Evolutionary conservation across 768 basidiomycete genomes (phyloP).

Genomic region (Fistulinella prunicolor): DNA sequence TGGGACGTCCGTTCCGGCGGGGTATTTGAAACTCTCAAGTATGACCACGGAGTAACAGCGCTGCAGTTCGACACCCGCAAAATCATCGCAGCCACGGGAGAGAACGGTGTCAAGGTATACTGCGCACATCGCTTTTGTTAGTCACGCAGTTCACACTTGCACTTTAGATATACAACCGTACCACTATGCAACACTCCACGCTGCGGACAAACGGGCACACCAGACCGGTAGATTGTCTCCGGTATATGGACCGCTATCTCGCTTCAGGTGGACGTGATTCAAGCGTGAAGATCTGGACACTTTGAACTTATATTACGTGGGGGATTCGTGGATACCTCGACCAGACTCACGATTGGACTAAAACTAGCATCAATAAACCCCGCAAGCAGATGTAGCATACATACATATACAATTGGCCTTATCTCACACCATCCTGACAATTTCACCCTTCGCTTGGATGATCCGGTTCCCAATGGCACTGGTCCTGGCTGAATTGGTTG

Average conservation of each 20-base stretch:
- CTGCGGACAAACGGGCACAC: constrained; percentile 91
- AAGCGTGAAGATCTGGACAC: constrained; percentile 87
- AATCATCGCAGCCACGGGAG: constrained; percentile 87
- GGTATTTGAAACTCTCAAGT: constrained; percentile 84
- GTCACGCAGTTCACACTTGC: neutral
- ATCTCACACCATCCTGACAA: constrained; percentile 7
- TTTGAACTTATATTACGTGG: constrained; percentile 44
- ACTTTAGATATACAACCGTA: constrained; percentile 87
- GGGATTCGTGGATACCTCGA: constrained; percentile 14
- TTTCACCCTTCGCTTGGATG: neutral
- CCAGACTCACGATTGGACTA: constrained; percentile 11
- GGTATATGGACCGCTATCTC: constrained; percentile 96
- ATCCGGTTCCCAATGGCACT: neutral
- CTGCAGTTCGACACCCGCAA: constrained; percentile 96
- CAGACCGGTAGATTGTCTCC: constrained; percentile 78
- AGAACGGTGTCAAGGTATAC: constrained; percentile 86
- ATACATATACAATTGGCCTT: constrained; percentile 6
- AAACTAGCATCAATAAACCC: constrained; percentile 19
- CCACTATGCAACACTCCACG: constrained; percentile 83
- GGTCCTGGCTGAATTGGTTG: too few relatives aligned
- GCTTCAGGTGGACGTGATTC: constrained; percentile 88
- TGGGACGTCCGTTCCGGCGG: constrained; percentile 95
- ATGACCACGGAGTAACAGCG: constrained; percentile 86
- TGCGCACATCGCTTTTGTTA: neutral
- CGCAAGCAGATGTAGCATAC: constrained; percentile 29